Base-by-base conservation (phyloP, 139 green algal genomes). In the Diplosphaera chodatii region DNA sequence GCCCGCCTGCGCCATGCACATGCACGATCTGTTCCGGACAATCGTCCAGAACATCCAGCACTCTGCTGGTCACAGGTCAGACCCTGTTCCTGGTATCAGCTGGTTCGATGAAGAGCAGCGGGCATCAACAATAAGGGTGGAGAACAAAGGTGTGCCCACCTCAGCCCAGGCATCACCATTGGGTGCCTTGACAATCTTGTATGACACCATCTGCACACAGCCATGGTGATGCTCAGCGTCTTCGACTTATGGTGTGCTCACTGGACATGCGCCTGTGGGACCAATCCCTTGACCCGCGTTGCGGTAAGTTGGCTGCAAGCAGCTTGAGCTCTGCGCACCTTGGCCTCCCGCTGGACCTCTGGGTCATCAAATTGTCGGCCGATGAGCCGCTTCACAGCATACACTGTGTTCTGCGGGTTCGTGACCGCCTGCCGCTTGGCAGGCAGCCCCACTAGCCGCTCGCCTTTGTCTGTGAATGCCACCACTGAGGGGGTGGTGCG, bases 111-210 rank as follows among this genome's bases (percentile, higher is more conserved):
- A n/a, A n/a, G n/a, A n/a, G n/a, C n/a, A n/a, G n/a, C n/a, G n/a
- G n/a, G n/a, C n/a, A n/a, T n/a, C n/a, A n/a, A n/a, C n/a, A n/a
- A n/a, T n/a, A n/a, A n/a, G n/a, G n/a, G n/a, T n/a, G n/a, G n/a
- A n/a, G n/a, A n/a, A n/a, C 55, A 63, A 59, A 10, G 3, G 16
- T 59, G 3, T 3, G 3, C 82, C 65, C 68, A 86, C 91, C 85
- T 98, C 89, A 10, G 99, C 93, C 95, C 95, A 99, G 6, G 95
- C 95, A 77, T 99, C 95, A n/a, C 95, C 95, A 80, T 92, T 96
- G 66, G 80, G 64, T 1, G 85, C 92, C 28, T 76, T 77, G 22
- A 98, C 76, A 68, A 99, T 98, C 76, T 98, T 96, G 86, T 97
- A 99, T 31, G 95, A 90, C 65, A 99, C 95, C 91, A 97, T 97